Evolutionary conservation across 768 basidiomycete genomes (phyloP).

Genomic region (Pluteus cervinus): DNA sequence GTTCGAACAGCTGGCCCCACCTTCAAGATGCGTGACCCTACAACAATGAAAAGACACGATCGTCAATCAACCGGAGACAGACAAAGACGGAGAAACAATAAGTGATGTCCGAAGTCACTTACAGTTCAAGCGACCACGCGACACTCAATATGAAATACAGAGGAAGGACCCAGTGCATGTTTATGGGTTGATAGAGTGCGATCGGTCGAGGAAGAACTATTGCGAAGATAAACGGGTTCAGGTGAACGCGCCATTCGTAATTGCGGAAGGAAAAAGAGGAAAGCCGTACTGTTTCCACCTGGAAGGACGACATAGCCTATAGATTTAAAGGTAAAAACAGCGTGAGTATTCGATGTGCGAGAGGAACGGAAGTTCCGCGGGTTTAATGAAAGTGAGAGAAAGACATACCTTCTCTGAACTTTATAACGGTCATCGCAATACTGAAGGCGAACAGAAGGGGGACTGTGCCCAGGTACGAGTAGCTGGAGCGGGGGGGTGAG

Average conservation of each 20-base stretch:
- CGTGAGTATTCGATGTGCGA: background rate
- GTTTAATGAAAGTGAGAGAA: background rate
- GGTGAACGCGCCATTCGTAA: conserved; percentile 10
- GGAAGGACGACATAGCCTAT: background rate
- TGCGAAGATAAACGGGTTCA: background rate
- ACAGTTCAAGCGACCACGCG: conserved; percentile 79
- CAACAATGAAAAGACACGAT: conserved; percentile 5
- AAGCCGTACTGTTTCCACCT: too few relatives aligned
- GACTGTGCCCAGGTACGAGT: conserved; percentile 73
- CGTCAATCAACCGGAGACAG: conserved; percentile 2
- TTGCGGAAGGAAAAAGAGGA: too few relatives aligned
- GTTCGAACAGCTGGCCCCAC: conserved; percentile 23
- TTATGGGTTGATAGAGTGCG: conserved; percentile 36
- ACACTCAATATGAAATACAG: conserved; percentile 66
- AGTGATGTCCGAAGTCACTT: conserved; percentile 16
- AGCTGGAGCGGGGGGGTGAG: conserved; percentile 33
- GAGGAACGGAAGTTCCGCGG: background rate
- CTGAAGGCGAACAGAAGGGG: conserved; percentile 62
- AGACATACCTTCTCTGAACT: conserved; percentile 64
- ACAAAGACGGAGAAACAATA: conserved; percentile 3
- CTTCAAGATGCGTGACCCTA: conserved; percentile 81
- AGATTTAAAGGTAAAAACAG: background rate
- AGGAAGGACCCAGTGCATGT: conserved; percentile 56
- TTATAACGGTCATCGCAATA: conserved; percentile 54
- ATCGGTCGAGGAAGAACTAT: conserved; percentile 57